phyloP scores from a whole-genome alignment of 352 stramenopile genomes.

The Aphanomyces astaci region DNA sequence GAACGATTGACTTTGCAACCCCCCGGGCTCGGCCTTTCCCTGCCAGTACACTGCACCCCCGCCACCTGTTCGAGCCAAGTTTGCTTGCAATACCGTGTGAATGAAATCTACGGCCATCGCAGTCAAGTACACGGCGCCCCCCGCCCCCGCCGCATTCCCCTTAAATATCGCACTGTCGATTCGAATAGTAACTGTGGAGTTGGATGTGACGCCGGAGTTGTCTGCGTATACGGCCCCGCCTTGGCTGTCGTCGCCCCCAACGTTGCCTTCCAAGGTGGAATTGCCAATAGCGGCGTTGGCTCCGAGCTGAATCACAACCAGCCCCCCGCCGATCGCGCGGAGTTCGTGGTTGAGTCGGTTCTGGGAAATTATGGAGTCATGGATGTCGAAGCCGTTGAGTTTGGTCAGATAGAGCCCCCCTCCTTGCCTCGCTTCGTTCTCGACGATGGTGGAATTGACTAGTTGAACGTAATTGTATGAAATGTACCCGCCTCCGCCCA shows the following conservation, averaged over 20 bases:
- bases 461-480: neutral
- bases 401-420: neutral
- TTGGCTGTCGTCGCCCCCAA: neutral
- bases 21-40: neutral
- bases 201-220: neutral
- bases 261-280: neutral
- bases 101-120: neutral
- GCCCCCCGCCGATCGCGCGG: neutral
- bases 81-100: neutral
- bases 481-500: neutral
- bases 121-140: too few species aligned
- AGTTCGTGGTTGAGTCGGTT: neutral
- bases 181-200: neutral
- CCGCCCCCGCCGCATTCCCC: neutral
- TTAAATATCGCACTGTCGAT: neutral
- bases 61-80: neutral
- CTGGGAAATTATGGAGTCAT: neutral
- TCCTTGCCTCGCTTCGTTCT: slow-evolving; percentile 4
- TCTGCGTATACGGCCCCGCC: neutral
- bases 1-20: neutral
- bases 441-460: neutral
- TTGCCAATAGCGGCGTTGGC: neutral
- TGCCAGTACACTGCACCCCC: slow-evolving; percentile 10
- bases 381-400: neutral
- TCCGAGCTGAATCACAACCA: neutral